These are phyloP conservation scores for Podaxis sp. DNA, from an alignment of 768 basidiomycete genomes.

Conservation along the genomic window DNA sequence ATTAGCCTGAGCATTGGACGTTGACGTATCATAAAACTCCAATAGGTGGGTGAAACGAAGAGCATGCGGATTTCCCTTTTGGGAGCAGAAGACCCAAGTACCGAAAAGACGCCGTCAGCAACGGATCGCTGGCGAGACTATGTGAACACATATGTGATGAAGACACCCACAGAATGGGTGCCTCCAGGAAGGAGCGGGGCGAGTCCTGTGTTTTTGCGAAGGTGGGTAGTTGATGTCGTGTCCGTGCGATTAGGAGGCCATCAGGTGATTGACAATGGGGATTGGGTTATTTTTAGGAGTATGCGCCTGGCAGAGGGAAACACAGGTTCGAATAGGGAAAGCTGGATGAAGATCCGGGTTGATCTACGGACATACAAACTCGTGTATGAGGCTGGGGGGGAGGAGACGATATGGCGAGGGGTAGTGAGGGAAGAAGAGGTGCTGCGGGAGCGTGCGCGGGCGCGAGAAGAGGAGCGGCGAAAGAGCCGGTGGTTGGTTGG, in stretches of 20 bases:
- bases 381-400: constrained; percentile 61
- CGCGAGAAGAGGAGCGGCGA: constrained; percentile 54
- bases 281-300: constrained; percentile 47
- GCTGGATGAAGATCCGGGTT: constrained; percentile 49
- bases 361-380: constrained; percentile 60
- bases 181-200: constrained; percentile 34
- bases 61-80: constrained; percentile 59
- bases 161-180: constrained; percentile 68
- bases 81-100: constrained; percentile 49
- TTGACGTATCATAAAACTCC: constrained; percentile 15
- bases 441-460: constrained; percentile 31
- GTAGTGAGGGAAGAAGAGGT: constrained; percentile 30
- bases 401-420: constrained; percentile 47
- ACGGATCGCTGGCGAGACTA: constrained; percentile 68
- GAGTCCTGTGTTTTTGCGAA: constrained; percentile 48
- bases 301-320: constrained; percentile 36
- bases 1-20: constrained; percentile 10
- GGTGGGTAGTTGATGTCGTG: constrained; percentile 35
- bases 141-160: constrained; percentile 67
- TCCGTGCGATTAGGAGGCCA: constrained; percentile 18
- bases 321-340: constrained; percentile 34
- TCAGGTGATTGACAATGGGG: constrained; percentile 18
- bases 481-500: constrained; percentile 31
- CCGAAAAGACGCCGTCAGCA: neutral
- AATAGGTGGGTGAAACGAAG: constrained; percentile 51